phyloP scores from a whole-genome alignment of 2,329 filamentous ascomycete genomes.

The Monosporascus sp. region DNA sequence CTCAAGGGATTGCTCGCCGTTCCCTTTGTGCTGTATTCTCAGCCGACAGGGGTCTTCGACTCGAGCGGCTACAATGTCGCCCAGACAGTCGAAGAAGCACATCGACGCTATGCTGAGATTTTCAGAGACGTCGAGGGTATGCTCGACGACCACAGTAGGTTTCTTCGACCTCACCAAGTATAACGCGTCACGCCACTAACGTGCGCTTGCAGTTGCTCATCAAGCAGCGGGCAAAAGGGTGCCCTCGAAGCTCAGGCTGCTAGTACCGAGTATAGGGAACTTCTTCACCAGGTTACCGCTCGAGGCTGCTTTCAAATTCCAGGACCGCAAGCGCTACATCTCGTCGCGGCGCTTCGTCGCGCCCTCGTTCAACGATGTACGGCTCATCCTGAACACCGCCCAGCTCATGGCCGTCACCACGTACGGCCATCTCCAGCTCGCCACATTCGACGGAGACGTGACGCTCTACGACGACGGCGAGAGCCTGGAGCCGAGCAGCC shows the following conservation, averaged over 20 bases:
- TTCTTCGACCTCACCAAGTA: not conserved
- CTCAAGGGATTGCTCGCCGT: conserved; percentile 92
- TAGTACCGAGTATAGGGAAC: conserved; percentile 85
- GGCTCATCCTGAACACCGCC: conserved; percentile 88
- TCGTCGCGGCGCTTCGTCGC: conserved; percentile 88
- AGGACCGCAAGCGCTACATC: conserved; percentile 81
- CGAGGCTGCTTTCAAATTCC: conserved; percentile 85
- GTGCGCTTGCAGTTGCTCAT: conserved; percentile 53
- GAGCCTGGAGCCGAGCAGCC: conserved; percentile 67
- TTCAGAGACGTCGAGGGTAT: conserved; percentile 89
- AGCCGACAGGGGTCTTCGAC: conserved; percentile 83
- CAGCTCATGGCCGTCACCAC: conserved; percentile 88
- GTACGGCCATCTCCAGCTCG: conserved; percentile 67
- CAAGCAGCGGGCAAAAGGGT: conserved; percentile 59
- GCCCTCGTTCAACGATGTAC: conserved; percentile 94
- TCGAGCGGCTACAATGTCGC: conserved; percentile 58
- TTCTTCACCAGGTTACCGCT: conserved; percentile 89
- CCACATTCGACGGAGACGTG: conserved; percentile 97
- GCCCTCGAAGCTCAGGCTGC: conserved; percentile 84
- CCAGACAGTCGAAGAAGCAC: conserved; percentile 73
- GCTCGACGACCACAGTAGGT: conserved; percentile 81
- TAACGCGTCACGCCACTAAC: conserved; percentile 2
- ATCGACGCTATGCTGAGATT: conserved; percentile 88
- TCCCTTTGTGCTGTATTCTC: conserved; percentile 92
- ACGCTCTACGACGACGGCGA: conserved; percentile 91